Percentiles rank a stretch among this genome's conserved stretches.
These are phyloP conservation scores for Phytopythium aichiense DNA, from an alignment of 352 stramenopile species.

Conservation along the genomic window DNA sequence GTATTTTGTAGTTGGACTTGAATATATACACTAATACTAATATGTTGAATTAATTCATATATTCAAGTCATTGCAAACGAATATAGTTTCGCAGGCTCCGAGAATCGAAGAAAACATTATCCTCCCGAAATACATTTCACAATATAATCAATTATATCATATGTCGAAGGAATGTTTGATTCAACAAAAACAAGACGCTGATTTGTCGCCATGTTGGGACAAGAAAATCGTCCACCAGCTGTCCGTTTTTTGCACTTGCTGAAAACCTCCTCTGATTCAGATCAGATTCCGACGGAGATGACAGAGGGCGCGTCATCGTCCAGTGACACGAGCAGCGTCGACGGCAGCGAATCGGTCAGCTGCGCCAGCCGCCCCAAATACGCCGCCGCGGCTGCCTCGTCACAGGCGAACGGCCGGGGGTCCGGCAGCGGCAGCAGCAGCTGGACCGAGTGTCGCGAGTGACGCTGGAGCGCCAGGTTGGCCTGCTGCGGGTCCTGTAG, in stretches of 20 bases:
- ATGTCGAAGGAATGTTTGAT: too few species aligned
- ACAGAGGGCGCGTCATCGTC: conserved; percentile 33
- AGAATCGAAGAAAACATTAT: too few species aligned
- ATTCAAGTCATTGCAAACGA: too few species aligned
- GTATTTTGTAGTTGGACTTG: too few species aligned
- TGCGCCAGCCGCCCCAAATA: conserved; percentile 33
- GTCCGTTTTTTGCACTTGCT: neutral
- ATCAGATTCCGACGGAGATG: conserved; percentile 42
- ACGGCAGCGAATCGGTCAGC: conserved; percentile 41
- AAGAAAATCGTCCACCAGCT: neutral
- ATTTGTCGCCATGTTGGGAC: neutral
- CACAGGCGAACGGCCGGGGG: conserved; percentile 8
- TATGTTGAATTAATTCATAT: too few species aligned
- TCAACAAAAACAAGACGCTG: neutral
- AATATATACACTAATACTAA: too few species aligned
- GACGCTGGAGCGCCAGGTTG: conserved; percentile 47
- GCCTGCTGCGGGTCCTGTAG: conserved; percentile 21
- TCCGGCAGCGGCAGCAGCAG: conserved; percentile 42
- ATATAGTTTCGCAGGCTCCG: too few species aligned
- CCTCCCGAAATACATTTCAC: too few species aligned
- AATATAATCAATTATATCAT: too few species aligned
- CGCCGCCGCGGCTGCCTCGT: conserved; percentile 1
- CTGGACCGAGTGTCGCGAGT: conserved; percentile 34
- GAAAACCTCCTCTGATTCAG: neutral
- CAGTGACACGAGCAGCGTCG: conserved; percentile 48